A percentile compares a stretch with the other conserved stretches of the same genome.
Conservation (phyloP, 2,329 filamentous ascomycete genomes). For the Xylariaceae sp. region DNA sequence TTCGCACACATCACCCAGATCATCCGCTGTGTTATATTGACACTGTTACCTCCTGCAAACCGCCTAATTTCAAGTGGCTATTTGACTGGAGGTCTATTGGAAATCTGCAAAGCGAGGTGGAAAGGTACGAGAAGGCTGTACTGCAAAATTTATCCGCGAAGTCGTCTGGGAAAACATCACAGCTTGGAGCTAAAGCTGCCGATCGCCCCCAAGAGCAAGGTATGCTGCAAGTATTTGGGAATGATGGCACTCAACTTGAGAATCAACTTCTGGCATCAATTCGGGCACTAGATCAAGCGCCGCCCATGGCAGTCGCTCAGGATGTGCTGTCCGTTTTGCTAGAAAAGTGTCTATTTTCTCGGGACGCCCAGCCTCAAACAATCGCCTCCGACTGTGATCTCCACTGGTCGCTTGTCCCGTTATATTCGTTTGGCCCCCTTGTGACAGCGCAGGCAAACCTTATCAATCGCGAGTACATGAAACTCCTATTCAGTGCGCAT, state of each 20-base stretch:
- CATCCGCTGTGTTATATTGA: constrained; percentile 61
- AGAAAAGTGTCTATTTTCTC: constrained; percentile 37
- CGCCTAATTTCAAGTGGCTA: constrained; percentile 61
- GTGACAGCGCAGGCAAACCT: constrained; percentile 70
- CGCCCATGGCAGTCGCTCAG: constrained; percentile 15
- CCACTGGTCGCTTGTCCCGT: constrained; percentile 58
- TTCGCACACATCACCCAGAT: constrained; percentile 65
- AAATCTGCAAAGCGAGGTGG: constrained; percentile 57
- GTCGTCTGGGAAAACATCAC: neutral
- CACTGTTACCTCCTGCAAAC: constrained; percentile 42
- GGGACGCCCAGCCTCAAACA: constrained; percentile 17
- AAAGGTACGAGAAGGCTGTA: constrained; percentile 47
- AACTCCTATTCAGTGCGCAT: constrained; percentile 70
- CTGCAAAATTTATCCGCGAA: constrained; percentile 20
- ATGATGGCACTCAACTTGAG: constrained; percentile 45
- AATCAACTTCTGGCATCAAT: constrained; percentile 50
- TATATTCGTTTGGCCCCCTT: constrained; percentile 72
- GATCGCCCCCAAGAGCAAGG: constrained; percentile 14
- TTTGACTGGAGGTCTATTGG: constrained; percentile 69
- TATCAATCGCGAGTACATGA: constrained; percentile 71
- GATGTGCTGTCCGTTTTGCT: constrained; percentile 42
- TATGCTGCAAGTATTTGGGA: constrained; percentile 46
- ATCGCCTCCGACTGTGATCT: constrained; percentile 39
- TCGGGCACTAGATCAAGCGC: constrained; percentile 39
- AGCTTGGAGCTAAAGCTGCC: neutral